Evolutionary conservation across 2,329 filamentous ascomycete genomes (phyloP).

Genomic region (Byssothecium circinans): DNA sequence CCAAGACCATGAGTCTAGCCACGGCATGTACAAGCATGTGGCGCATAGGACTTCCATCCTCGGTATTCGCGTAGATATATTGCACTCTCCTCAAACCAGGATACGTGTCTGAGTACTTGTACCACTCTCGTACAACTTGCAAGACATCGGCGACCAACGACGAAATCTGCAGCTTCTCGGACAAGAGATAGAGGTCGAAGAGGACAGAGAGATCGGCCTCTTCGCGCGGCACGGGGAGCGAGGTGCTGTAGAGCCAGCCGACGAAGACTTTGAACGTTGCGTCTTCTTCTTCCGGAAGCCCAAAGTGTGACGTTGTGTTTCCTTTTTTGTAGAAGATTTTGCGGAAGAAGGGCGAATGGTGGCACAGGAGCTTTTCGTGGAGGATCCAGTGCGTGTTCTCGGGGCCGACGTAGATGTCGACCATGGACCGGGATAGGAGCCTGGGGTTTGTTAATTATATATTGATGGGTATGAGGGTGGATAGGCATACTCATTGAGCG

Average conservation of each 20-base stretch:
- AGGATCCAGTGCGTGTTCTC: constrained; percentile 59
- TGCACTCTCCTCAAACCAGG: constrained; percentile 57
- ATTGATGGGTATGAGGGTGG: neutral
- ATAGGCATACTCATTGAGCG: constrained; percentile 38
- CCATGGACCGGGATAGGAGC: constrained; percentile 57
- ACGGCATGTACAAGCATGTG: constrained; percentile 53
- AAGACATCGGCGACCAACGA: constrained; percentile 53
- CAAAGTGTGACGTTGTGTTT: constrained; percentile 39
- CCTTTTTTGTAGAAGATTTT: constrained; percentile 52
- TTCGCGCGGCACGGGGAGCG: constrained; percentile 51
- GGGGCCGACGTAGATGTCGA: constrained; percentile 58
- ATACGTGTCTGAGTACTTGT: constrained; percentile 56
- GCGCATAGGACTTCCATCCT: constrained; percentile 51
- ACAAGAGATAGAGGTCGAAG: constrained; percentile 59
- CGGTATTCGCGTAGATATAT: constrained; percentile 55
- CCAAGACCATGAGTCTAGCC: constrained; percentile 54
- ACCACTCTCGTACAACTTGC: constrained; percentile 54
- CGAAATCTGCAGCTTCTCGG: constrained; percentile 55
- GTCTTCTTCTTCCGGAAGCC: constrained; percentile 57
- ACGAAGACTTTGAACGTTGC: constrained; percentile 55
- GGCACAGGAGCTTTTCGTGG: constrained; percentile 59
- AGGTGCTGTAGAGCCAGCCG: constrained; percentile 56
- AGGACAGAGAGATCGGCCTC: constrained; percentile 54
- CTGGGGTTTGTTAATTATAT: constrained; percentile 27
- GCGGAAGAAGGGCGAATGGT: constrained; percentile 58